Evolutionary conservation across 2,329 filamentous ascomycete species (phyloP), one percentile per base, ranked within the genome.

Genomic region (Septoria petroselini): DNA sequence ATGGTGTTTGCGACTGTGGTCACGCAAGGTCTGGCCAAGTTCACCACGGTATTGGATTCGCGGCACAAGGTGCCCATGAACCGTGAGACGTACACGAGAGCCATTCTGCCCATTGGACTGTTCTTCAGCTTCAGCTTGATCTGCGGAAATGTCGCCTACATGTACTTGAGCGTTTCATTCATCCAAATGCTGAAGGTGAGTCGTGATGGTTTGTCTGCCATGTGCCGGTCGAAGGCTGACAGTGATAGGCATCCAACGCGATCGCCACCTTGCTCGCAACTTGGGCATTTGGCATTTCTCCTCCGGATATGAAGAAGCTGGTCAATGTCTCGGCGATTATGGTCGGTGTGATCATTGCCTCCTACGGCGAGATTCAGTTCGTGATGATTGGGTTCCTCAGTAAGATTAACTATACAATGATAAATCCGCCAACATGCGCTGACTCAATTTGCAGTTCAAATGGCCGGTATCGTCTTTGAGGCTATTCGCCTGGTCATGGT

Each of bases 21-120:
- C 79, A 98, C 93, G 57, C 93, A 97, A 73, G 67, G 95, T 61
- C 82, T 98, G 68, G 90, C 93, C 42, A 86, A 88, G 64, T 95
- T 89, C 67, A 97, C 91, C 29, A 86, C 78, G 27, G 76, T 95
- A 46, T 87, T 98, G 57, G 93, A 98, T 74, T 91, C 91, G 60
- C 85, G 93, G 65, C 95, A 96, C 76, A 88, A 85, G 34, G 90
- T 97, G 51, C 95, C 95, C 76, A 97, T 98, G 91, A 97, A 88
- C 33, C 88, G 88, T 61, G 85, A 86, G 57, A 84, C 96, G 63
- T 97, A 97, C 71, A 77, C 96, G 53, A 85, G 90, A 61, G 90
- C 91, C 37, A 95, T 97, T 61, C 85, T 96, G 25, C 91, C 91
- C 48, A 96, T 97, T 65, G 91, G 91, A 61, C 73, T 95, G 67